Percentiles rank a stretch among this genome's conserved stretches.
phyloP scores from a whole-genome alignment of 345 rosid genomes.

The Pistacia atlantica region DNA sequence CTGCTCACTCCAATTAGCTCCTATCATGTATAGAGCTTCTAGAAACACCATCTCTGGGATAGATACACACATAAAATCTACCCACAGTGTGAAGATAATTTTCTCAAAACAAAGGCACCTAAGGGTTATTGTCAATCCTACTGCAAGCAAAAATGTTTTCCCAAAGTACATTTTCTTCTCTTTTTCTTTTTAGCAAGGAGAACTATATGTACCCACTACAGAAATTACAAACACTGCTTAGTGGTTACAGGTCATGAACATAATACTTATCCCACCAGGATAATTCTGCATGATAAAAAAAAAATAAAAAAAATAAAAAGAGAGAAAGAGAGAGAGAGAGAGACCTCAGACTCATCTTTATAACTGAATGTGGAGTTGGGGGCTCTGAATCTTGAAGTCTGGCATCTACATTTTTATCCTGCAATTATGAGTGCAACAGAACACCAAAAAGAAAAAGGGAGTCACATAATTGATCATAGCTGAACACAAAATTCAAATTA shows the following conservation, averaged over 20 bases:
- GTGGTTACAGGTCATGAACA: not conserved
- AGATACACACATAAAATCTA: not conserved
- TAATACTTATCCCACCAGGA: not conserved
- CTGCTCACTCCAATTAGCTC: not conserved
- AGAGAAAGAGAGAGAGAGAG: not conserved
- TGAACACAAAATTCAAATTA: not conserved
- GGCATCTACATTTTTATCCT: constrained; percentile 86
- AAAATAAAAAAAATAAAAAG: not conserved
- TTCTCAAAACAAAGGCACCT: not conserved
- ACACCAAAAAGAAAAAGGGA: not conserved
- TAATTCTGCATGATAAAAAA: not conserved
- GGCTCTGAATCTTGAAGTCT: constrained; percentile 96
- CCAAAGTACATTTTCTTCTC: not conserved
- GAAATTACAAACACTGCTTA: constrained; percentile 15
- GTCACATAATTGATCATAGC: constrained; percentile 3
- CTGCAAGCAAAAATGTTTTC: not conserved
- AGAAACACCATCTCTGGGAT: not conserved
- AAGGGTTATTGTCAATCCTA: not conserved
- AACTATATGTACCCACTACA: not conserved
- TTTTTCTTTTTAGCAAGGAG: constrained; percentile 2
- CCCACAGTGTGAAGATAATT: not conserved
- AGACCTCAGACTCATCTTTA: constrained; percentile 83
- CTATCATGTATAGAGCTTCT: not conserved
- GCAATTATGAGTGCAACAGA: constrained; percentile 28
- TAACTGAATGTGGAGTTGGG: constrained; percentile 84